Evolutionary conservation across 352 stramenopile species (phyloP).

Genomic region (Pythium oligandrum): DNA sequence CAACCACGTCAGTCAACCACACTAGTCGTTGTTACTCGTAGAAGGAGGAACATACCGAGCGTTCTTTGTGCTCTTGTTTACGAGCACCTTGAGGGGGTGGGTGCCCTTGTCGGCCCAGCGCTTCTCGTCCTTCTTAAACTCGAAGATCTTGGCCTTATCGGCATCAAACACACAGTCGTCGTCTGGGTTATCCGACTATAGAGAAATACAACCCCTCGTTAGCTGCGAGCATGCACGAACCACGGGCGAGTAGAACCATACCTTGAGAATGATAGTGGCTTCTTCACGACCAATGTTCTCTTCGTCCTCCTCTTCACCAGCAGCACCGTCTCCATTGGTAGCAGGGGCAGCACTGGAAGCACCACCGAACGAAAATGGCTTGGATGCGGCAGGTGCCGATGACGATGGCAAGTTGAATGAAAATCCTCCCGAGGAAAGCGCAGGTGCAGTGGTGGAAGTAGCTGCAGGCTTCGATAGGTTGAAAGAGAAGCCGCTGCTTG

Average conservation of each 20-base stretch:
- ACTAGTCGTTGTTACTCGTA: not conserved
- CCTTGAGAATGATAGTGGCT: conserved; percentile 85
- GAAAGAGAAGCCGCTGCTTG: conserved; percentile 29
- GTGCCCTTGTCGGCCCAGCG: conserved; percentile 83
- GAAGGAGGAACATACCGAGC: conserved; percentile 27
- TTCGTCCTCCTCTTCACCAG: conserved; percentile 55
- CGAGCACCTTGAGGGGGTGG: conserved; percentile 74
- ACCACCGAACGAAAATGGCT: conserved; percentile 17
- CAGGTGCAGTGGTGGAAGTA: conserved; percentile 1
- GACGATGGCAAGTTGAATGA: conserved; percentile 12
- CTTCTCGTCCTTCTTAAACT: conserved; percentile 87
- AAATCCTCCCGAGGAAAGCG: conserved; percentile 8
- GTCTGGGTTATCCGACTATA: conserved; percentile 55
- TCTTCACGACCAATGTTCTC: conserved; percentile 80
- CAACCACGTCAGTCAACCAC: not conserved
- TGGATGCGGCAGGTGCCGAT: not conserved
- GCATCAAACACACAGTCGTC: conserved; percentile 72
- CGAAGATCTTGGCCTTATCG: conserved; percentile 76
- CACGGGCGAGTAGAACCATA: conserved; percentile 15
- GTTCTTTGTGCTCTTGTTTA: conserved; percentile 71
- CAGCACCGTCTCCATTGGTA: conserved; percentile 4
- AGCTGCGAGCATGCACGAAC: not conserved
- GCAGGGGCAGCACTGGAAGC: conserved; percentile 17
- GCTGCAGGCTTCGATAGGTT: conserved; percentile 11
- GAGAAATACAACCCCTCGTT: not conserved